Percentiles rank a stretch among this genome's conserved stretches.
These are phyloP conservation scores for Glaciozyma antarctica DNA, from an alignment of 768 basidiomycete species.

Conservation along the genomic window DNA sequence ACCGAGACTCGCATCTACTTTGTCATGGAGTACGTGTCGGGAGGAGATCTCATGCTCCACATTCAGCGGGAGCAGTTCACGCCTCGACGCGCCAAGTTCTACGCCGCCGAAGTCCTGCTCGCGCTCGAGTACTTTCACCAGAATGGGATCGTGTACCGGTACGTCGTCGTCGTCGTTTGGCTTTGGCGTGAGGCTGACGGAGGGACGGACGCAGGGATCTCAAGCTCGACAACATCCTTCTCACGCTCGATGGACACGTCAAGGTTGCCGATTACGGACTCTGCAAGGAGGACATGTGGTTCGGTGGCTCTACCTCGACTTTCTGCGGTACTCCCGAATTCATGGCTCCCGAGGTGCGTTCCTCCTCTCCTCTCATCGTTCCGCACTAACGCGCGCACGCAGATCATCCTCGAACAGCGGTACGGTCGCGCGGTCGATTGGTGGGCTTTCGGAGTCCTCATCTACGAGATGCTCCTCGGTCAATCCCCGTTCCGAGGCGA, in stretches of 20 bases:
- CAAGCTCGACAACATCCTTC: constrained; percentile 93
- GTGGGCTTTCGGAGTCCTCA: constrained; percentile 99
- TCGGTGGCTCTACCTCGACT: constrained; percentile 87
- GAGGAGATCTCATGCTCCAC: constrained; percentile 98
- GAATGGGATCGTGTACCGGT: constrained; percentile 99
- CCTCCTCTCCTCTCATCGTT: background rate
- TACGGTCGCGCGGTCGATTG: constrained; percentile 98
- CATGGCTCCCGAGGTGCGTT: constrained; percentile 92
- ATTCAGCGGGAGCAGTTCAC: constrained; percentile 99
- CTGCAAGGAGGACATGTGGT: constrained; percentile 99
- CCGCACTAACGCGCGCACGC: background rate
- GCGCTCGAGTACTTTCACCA: constrained; percentile 97
- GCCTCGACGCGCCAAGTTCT: constrained; percentile 95
- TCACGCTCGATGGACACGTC: constrained; percentile 94
- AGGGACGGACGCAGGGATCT: constrained; percentile 59
- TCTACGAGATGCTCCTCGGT: constrained; percentile 96
- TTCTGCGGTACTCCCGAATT: constrained; percentile 99
- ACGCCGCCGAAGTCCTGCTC: constrained; percentile 89
- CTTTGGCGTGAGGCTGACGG: background rate
- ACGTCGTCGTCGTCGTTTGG: constrained; percentile 35
- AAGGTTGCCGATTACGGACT: constrained; percentile 99
- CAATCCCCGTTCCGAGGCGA: constrained; percentile 99
- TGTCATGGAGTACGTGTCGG: constrained; percentile 99
- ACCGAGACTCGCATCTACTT: constrained; percentile 99
- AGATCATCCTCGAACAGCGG: constrained; percentile 98